Conservation (phyloP, 768 basidiomycete genomes). For the Boletus edulis region DNA sequence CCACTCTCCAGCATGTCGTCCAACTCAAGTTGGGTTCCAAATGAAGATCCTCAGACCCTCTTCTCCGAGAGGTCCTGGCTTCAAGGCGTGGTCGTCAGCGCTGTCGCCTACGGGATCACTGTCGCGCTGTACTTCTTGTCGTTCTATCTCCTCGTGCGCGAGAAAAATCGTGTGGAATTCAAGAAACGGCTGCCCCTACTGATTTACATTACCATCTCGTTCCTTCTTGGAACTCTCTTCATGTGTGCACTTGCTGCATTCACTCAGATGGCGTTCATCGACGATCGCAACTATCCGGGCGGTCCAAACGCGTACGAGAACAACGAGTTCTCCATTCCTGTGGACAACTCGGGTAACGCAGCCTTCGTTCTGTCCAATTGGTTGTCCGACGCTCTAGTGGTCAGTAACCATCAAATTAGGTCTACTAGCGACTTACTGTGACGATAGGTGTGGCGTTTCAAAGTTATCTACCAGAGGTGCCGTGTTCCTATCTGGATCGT, state of each 20-base stretch:
- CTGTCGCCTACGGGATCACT: constrained; percentile 8
- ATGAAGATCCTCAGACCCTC: constrained; percentile 9
- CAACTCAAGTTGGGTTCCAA: constrained; percentile 19
- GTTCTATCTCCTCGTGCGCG: constrained; percentile 5
- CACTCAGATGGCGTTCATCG: constrained; percentile 29
- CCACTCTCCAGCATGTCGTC: constrained; percentile 4
- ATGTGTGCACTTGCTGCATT: constrained; percentile 18
- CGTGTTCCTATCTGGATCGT: constrained; percentile 5
- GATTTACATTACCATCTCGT: constrained; percentile 3
- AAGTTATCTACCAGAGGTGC: constrained; percentile 14
- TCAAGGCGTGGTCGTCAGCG: constrained; percentile 8
- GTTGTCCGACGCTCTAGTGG: constrained; percentile 20
- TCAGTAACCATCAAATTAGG: background rate
- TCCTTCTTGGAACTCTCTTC: constrained; percentile 16
- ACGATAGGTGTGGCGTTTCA: constrained; percentile 16
- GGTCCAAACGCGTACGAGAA: constrained; percentile 28
- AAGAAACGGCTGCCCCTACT: constrained; percentile 2
- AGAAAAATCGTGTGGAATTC: background rate
- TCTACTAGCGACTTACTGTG: background rate
- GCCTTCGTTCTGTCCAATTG: constrained; percentile 11
- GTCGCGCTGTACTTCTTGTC: constrained; percentile 7
- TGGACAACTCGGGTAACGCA: constrained; percentile 11
- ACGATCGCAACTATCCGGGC: constrained; percentile 31
- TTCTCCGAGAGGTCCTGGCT: constrained; percentile 23
- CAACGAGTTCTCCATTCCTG: constrained; percentile 20